Base-by-base conservation (phyloP, 352 stramenopile species). In the Thalassiosira exigua region DNA sequence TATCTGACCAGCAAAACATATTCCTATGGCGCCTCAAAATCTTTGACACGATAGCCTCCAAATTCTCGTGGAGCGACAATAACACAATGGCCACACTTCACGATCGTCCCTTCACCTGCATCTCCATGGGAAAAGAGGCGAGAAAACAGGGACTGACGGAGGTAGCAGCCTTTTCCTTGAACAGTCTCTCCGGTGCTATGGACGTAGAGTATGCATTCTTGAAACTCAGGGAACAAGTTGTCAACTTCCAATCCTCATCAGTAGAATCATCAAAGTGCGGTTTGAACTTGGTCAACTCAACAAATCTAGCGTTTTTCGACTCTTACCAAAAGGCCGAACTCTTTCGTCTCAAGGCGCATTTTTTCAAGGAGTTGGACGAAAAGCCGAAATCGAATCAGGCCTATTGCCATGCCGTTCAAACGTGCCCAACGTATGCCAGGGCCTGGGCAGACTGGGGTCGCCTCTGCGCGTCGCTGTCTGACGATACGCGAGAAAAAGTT, bases 281-380 rank as follows among this genome's bases (percentile, higher is more conserved):
- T 11, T 67, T 94, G 30, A 93, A 94, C 69, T 66, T 95, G 9
- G 82, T 94, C n/a, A 94, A 94, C 52, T 92, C 84, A 21, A 94
- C 91, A n/a, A 94, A 95, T 64, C 71, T 95, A 26, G 88, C 84
- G n/a, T 95, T 85, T 65, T 95, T 95, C 74, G 81, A 92, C 61
- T 50, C 65, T 24, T 56, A 56, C n/a, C 91, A 95, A 66, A 94
- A 92, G 66, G 84, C 86, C 50, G 91, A 95, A 61, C 53, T 94
- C 5, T 95, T 95, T 71, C 67, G 90, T 30, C 60, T 95, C 41
- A 95, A 95, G 69, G 87, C 79, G 9, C 75, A 83, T 42, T 92
- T 94, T 67, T 82, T 93, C 9, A 80, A 85, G 32, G 83, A 65
- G 48, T 59, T 93, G 19, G 74, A 90, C 39, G 80, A 85, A 50